Conservation (phyloP, 257 asterid genomes). For the Solanum habrochaites region DNA sequence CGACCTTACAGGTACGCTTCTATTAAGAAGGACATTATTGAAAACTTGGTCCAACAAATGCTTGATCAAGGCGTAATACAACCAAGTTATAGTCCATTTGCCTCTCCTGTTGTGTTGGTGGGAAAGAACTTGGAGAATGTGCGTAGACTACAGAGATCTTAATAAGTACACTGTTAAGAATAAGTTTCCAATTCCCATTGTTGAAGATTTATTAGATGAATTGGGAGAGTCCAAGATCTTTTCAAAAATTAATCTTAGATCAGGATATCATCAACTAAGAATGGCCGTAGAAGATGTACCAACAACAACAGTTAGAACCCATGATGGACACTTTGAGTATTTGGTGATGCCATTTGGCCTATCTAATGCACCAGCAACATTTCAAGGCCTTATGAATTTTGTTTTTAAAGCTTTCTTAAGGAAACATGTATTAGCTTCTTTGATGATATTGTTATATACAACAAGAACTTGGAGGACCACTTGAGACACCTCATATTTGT, state of each 20-base stretch:
- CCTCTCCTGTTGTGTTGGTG: not conserved
- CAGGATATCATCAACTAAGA: not conserved
- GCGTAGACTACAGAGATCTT: not conserved
- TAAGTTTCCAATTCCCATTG: not conserved
- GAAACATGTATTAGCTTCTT: not conserved
- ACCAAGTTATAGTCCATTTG: not conserved
- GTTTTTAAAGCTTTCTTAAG: not conserved
- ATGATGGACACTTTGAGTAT: not conserved
- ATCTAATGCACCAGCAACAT: not conserved
- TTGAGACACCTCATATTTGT: not conserved
- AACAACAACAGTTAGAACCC: not conserved
- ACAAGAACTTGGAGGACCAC: not conserved
- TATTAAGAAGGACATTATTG: not conserved
- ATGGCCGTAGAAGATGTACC: not conserved
- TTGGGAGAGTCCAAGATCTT: not conserved
- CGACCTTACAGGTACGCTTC: not conserved
- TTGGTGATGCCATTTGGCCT: not conserved
- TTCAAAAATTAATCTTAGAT: not conserved
- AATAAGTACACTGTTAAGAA: not conserved
- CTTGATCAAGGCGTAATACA: not conserved
- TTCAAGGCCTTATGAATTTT: not conserved
- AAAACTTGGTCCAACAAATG: not conserved
- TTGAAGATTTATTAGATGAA: not conserved
- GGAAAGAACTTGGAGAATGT: not conserved
- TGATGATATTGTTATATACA: not conserved